Percentiles rank a stretch among this genome's conserved stretches.
Evolutionary conservation across 2,329 filamentous ascomycete species (phyloP).

Genomic region (Teratosphaeria gauchensis): DNA sequence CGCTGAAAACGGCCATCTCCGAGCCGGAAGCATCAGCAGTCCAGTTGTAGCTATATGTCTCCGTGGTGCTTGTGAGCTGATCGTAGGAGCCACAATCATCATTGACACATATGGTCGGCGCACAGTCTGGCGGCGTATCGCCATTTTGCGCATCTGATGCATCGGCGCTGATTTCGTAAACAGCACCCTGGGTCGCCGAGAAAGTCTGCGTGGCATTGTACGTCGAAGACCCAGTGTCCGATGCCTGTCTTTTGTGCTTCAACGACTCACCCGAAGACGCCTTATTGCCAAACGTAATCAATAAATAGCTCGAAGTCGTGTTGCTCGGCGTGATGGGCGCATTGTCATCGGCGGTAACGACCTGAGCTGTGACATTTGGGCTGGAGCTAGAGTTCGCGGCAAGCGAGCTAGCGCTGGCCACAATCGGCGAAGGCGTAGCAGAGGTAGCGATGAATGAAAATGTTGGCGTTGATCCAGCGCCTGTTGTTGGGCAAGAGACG

Average conservation of each 20-base stretch:
- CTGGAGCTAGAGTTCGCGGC: background rate
- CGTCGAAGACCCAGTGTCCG: background rate
- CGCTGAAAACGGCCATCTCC: background rate
- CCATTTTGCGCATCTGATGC: constrained; percentile 4
- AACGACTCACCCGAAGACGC: background rate
- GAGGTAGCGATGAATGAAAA: background rate
- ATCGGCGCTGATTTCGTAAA: constrained; percentile 4
- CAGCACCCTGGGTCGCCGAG: background rate
- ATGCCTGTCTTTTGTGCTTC: background rate
- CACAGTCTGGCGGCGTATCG: constrained; percentile 1
- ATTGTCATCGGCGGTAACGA: background rate
- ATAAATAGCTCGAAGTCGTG: background rate
- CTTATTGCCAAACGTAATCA: background rate
- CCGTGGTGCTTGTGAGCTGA: background rate
- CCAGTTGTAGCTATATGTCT: background rate
- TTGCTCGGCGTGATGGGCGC: background rate
- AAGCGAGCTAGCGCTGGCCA: background rate
- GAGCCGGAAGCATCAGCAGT: background rate
- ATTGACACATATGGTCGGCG: constrained; percentile 5
- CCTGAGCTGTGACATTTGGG: background rate
- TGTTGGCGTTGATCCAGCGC: background rate
- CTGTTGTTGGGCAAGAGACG: background rate
- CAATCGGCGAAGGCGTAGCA: background rate
- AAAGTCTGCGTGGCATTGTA: constrained; percentile 9
- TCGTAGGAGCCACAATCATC: constrained; percentile 1